Evolutionary conservation across 1,284 basidiomycete species (phyloP), one percentile per base, ranked within the genome.

Genomic region (Trametes versicolor): DNA sequence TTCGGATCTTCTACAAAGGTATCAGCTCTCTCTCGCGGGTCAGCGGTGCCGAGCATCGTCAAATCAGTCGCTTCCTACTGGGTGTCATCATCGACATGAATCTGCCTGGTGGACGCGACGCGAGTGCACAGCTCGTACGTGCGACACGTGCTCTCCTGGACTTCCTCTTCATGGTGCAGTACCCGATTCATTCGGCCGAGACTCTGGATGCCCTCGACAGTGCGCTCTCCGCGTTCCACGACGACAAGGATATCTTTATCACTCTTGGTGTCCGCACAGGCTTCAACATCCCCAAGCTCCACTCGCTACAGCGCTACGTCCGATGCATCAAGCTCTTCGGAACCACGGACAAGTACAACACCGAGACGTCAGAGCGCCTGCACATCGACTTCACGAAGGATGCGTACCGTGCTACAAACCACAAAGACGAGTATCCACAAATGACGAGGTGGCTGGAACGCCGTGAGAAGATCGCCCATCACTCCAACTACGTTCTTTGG

Each of bases 371-470:
- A 1, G 71, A 72, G 39, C 69, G 69, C 25, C 57, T n/a, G n/a
- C n/a, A n/a, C n/a, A n/a, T n/a, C n/a, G n/a, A n/a, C n/a, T n/a
- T n/a, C n/a, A n/a, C n/a, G n/a, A n/a, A n/a, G n/a, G n/a, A n/a
- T n/a, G n/a, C n/a, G n/a, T n/a, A n/a, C n/a, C n/a, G n/a, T n/a
- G 72, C 76, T 1, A 74, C 74, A 2, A 79, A 79, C 64, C 68
- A 68, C n/a, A 75, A 75, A 39, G 73, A 79, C 39, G 74, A 79
- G 47, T 74, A 72, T 41, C 32, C 66, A 1, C 78, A 79, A 54
- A 81, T 80, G 79, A 75, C 75, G 0, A 45, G 61, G 0, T 80
- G 79, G 79, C 69, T 80, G 0, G 70, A 77, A 41, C 64, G 71
- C 2, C 65, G 66, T 34, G 77, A 78, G 61, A 50, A 48, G 45